Conservation (phyloP, 2,329 filamentous ascomycete species). For the Penicillium sp. region DNA sequence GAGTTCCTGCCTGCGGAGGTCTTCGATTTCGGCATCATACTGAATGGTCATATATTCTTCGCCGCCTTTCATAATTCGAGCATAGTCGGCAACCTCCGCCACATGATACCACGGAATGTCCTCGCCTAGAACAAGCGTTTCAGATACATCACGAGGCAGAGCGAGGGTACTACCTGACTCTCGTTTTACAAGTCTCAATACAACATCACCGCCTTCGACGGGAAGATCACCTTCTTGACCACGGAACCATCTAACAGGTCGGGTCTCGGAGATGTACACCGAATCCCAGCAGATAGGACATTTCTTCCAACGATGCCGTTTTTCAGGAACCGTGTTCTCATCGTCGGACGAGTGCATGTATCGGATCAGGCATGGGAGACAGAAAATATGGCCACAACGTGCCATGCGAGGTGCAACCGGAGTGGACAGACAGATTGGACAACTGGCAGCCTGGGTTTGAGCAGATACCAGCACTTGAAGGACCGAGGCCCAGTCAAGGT, state of each 20-base stretch:
- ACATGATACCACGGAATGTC: slow-evolving; percentile 94
- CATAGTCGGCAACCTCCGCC: slow-evolving; percentile 91
- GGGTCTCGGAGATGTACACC: slow-evolving; percentile 86
- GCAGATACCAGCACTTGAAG: slow-evolving; percentile 88
- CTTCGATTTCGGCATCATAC: slow-evolving; percentile 73
- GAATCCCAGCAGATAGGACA: slow-evolving; percentile 94
- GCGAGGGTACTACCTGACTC: slow-evolving; percentile 79
- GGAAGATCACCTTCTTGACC: slow-evolving; percentile 83
- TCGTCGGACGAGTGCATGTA: slow-evolving; percentile 89
- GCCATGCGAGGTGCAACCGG: slow-evolving; percentile 96
- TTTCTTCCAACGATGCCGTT: slow-evolving; percentile 81
- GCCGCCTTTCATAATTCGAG: slow-evolving; percentile 91
- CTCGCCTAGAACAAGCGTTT: slow-evolving; percentile 66
- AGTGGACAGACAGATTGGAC: slow-evolving; percentile 90
- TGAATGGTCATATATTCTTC: slow-evolving; percentile 82
- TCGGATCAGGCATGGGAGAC: slow-evolving; percentile 84
- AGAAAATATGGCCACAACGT: slow-evolving; percentile 96
- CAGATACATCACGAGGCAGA: slow-evolving; percentile 76
- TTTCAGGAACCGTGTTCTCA: slow-evolving; percentile 63
- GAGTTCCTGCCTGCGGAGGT: slow-evolving; percentile 72
- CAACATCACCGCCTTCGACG: slow-evolving; percentile 81
- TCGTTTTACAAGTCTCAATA: slow-evolving; percentile 80
- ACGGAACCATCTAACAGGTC: slow-evolving; percentile 85
- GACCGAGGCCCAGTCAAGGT: slow-evolving; percentile 86
- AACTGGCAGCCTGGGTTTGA: slow-evolving; percentile 82